These are phyloP conservation scores for Akanthomyces muscarius DNA, from an alignment of 2,329 filamentous ascomycete species.

Conservation along the genomic window DNA sequence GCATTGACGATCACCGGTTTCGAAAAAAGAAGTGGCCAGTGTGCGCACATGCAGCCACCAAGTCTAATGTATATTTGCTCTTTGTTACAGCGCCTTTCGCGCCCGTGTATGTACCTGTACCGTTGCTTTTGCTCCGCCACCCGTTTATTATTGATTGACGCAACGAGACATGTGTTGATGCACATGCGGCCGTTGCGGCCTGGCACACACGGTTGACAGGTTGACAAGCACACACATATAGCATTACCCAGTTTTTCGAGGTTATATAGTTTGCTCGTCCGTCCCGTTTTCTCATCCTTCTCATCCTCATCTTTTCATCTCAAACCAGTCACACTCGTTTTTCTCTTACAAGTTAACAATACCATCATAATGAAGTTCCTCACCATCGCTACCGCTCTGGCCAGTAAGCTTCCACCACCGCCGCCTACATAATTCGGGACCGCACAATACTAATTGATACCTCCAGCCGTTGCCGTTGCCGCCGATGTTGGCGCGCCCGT, in stretches of 20 bases:
- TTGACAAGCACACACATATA: background rate
- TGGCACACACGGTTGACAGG: no score
- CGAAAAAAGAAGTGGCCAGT: background rate
- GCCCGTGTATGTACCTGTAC: background rate
- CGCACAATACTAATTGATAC: background rate
- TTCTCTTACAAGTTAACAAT: background rate
- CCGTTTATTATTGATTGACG: background rate
- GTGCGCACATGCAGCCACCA: background rate
- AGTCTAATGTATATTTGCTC: background rate
- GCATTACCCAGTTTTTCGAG: slow-evolving; percentile 2
- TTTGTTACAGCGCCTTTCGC: background rate
- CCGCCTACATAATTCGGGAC: no score
- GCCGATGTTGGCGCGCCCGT: background rate
- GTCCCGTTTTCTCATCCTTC: background rate
- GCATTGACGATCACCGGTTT: background rate
- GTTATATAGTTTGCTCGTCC: background rate
- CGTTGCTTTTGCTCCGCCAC: background rate
- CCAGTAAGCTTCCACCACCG: background rate
- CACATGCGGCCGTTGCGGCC: background rate
- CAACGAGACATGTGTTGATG: background rate
- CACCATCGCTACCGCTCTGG: slow-evolving; percentile 7
- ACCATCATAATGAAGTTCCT: slow-evolving; percentile 4
- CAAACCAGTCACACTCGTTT: slow-evolving; percentile 2
- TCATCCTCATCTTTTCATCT: background rate
- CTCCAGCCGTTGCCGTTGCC: background rate